Evolutionary conservation across 2,329 filamentous ascomycete species (phyloP), one percentile per base, ranked within the genome.

Genomic region (Penicillium concentricum): DNA sequence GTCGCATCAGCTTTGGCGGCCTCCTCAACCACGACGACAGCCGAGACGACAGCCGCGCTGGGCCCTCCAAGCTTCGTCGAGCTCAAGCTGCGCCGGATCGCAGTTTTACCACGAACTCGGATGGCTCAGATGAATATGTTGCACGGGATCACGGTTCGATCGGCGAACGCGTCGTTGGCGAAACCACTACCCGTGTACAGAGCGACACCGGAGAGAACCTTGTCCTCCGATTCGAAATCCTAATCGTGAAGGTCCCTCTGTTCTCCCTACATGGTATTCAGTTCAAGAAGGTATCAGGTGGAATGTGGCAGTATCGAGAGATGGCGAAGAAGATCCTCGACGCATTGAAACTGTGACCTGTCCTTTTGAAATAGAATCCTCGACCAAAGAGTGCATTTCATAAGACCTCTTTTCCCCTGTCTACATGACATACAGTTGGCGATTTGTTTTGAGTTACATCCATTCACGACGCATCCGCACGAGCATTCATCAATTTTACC

Each of bases 251-350:
- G 77, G 92, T 99, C 26, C 94, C 94, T 13, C 79, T 99, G 50
- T 86, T 99, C 59, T 92, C 89, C 41, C 78, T 99, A 56, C 93
- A 99, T 70, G 94, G 94, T 47, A 92, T 99, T 60, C 94, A 97
- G 74, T 99, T 99, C 80, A 99, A 99, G 82, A 92, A 94, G 72
- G 88, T 97, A 65, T 86, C 90, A 56, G 93, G 94, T 35, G 93
- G 95, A 58, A 97, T 94, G 57, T 97, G 93, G 92, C 92, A 97
- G 75, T 99, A 96, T 78, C 96, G 97, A 80, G 93, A 91, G 70
- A 95, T 97, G 92, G 94, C 94, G 35, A 92, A 96, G 75, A 92
- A 92, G 67, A 97, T 99, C 68, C 80, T 99, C 65, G 86, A 89
- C 70, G 92, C 94, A 73, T 78, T 99, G 65, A 87, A 87, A 70